Evolutionary conservation across 352 stramenopile species (phyloP), one percentile per base, ranked within the genome.

Genomic region (Phytopythium boreale): DNA sequence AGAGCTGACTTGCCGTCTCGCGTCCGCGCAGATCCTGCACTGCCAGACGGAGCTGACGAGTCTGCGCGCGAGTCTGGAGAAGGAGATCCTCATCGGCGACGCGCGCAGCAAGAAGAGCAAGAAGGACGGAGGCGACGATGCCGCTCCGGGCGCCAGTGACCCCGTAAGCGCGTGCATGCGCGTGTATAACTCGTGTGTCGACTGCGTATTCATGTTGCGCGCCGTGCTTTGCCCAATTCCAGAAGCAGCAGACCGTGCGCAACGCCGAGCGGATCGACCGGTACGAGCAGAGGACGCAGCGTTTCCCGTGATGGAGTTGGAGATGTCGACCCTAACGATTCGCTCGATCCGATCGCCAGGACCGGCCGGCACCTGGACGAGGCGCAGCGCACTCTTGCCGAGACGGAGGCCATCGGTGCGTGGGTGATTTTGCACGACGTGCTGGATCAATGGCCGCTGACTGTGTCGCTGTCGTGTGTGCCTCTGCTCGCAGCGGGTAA

Each of bases 391-490:
- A 92, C 81, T n/a, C 61, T 92, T 3, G 81, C 81, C 8, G 76
- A 90, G 51, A 92, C 84, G 0, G 84, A 92, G 67, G 72, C 78
- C 0, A 87, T 90, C 31, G 84, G 84, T 92, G 61, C 44, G 69
- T 36, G 22, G 26, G n/a, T 61, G n/a, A n/a, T 2, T 26, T 36
- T 36, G 29, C 7, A 49, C 26, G 11, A 27, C 26, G 24, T 49
- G 6, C 17, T 61, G 31, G 37, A n/a, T 60, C n/a, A n/a, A n/a
- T n/a, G n/a, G n/a, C n/a, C n/a, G n/a, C n/a, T n/a, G n/a, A n/a
- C n/a, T 8, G 11, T 11, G 22, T 26, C 31, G 27, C 6, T 56
- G 26, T 26, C 12, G 3, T 34, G 29, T 34, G 7, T 34, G 29
- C 29, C 7, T 34, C 29, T 34, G 7, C 7, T 34, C 29, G 2